A percentile compares a stretch with the other conserved stretches of the same genome.
Conservation (phyloP, 176 grass and related monocot genomes). For the Bromus sterilis region DNA sequence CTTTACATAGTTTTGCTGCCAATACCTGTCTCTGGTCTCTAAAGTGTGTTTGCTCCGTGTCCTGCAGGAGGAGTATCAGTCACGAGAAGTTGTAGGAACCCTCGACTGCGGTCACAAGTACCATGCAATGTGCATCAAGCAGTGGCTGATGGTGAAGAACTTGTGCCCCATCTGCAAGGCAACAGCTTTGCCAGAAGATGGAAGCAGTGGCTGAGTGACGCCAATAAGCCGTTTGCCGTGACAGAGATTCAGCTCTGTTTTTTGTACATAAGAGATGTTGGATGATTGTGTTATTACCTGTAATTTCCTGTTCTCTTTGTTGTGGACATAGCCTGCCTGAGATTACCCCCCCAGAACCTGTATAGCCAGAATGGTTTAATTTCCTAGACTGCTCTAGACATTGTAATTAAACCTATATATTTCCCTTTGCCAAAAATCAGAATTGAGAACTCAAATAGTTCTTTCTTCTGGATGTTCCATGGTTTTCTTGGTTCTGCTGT, state of each 20-base stretch:
- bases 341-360: slow-evolving; percentile 26
- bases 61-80: slow-evolving; percentile 51
- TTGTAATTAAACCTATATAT: slow-evolving; percentile 20
- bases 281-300: slow-evolving; percentile 17
- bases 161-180: slow-evolving; percentile 69
- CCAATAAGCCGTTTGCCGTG: slow-evolving; percentile 17
- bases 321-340: slow-evolving; percentile 12
- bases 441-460: not conserved
- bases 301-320: slow-evolving; percentile 17
- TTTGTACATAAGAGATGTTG: slow-evolving; percentile 38
- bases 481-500: not conserved
- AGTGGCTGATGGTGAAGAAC: slow-evolving; percentile 64
- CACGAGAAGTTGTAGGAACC: slow-evolving; percentile 31
- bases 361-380: slow-evolving; percentile 32
- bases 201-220: slow-evolving; percentile 15
- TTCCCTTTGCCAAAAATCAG: not conserved
- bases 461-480: not conserved
- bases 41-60: not conserved
- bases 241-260: slow-evolving; percentile 14
- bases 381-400: slow-evolving; percentile 34
- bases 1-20: not conserved
- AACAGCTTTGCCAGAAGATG: slow-evolving; percentile 35
- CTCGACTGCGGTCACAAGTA: slow-evolving; percentile 56
- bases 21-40: not conserved
- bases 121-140: slow-evolving; percentile 45